These are phyloP conservation scores for Melaleuca alternifolia DNA, from an alignment of 345 rosid species.

Conservation along the genomic window DNA sequence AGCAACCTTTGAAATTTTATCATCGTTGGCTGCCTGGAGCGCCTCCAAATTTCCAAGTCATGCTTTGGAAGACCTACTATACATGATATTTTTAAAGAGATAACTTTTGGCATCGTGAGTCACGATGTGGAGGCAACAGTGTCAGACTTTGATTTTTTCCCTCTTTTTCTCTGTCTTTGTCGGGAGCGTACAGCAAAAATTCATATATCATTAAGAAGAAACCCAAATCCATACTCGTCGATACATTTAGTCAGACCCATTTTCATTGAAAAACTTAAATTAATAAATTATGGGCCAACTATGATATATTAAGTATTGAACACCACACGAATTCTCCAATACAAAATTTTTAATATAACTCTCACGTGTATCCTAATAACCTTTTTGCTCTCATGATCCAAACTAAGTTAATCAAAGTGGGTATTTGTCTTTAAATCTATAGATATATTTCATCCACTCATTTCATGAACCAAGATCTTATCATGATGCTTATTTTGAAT, in stretches of 20 bases:
- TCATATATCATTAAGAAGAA: too few relatives aligned
- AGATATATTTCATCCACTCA: too few relatives aligned
- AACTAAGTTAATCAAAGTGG: background rate
- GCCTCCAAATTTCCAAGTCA: background rate
- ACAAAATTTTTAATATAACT: too few relatives aligned
- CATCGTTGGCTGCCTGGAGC: background rate
- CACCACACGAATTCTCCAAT: too few relatives aligned
- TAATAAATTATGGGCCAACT: too few relatives aligned
- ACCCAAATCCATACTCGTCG: too few relatives aligned
- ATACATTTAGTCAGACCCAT: too few relatives aligned
- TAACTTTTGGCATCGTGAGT: background rate
- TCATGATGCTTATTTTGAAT: background rate
- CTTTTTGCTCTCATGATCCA: background rate
- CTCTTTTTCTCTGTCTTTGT: background rate
- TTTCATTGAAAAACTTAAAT: too few relatives aligned
- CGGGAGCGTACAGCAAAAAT: too few relatives aligned
- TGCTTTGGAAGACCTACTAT: background rate
- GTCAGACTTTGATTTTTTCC: background rate
- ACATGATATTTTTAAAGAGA: background rate
- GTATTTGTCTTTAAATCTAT: background rate
- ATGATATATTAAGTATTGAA: too few relatives aligned
- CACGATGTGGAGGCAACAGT: background rate
- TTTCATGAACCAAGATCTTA: background rate
- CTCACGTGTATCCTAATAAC: too few relatives aligned
- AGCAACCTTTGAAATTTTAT: background rate